phyloP scores from a whole-genome alignment of 257 asterid species.

The Solanum paucissectum region DNA sequence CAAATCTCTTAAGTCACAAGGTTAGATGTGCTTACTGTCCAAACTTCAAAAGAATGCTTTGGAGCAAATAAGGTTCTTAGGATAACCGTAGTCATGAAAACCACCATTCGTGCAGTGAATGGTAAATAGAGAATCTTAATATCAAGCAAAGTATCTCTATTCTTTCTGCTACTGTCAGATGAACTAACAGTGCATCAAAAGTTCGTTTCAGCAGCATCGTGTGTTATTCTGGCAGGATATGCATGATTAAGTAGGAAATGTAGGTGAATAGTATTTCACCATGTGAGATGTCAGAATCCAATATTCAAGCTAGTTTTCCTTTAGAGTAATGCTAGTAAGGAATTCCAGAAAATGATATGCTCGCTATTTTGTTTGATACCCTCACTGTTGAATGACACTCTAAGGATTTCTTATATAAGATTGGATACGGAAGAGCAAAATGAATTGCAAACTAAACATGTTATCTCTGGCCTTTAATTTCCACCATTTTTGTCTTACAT shows the following conservation, averaged over 20 bases:
- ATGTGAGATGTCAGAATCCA: neutral
- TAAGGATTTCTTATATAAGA: neutral
- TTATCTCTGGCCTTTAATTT: neutral
- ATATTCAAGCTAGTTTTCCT: neutral
- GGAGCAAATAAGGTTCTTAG: neutral
- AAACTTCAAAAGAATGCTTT: neutral
- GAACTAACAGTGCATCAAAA: neutral
- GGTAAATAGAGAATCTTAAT: neutral
- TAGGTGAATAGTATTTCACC: neutral
- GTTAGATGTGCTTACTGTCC: neutral
- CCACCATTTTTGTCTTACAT: neutral
- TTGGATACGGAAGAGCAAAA: neutral
- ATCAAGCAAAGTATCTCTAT: neutral
- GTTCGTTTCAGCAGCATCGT: neutral
- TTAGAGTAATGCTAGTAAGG: neutral
- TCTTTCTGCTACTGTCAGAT: neutral
- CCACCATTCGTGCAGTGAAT: neutral
- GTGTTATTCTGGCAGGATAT: neutral
- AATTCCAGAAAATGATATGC: neutral
- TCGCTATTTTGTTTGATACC: neutral
- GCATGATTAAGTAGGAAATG: neutral
- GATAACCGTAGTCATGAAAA: neutral
- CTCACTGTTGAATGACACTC: neutral
- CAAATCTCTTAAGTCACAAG: neutral
- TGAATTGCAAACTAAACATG: neutral